Base-by-base conservation (phyloP, 2,329 filamentous ascomycete species). In the Penicillium sp. region DNA sequence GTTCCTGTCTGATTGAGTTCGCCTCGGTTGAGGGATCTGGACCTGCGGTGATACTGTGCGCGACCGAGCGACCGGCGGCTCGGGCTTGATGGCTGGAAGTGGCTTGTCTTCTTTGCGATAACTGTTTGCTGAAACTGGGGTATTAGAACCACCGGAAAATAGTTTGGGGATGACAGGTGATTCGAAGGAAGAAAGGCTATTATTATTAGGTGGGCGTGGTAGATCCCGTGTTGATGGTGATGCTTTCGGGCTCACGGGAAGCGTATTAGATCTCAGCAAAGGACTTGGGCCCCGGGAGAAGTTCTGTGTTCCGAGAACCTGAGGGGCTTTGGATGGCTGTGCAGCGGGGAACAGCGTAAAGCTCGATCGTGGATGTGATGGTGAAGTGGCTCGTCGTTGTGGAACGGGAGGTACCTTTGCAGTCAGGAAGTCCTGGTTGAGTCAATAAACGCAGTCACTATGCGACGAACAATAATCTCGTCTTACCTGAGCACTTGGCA, bases 401-500 rank as follows among this genome's bases (percentile, higher is more conserved):
- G 70, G 69, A 27, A 63, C 55, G 29, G 60, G 60, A 5, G 55
- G 63, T 43, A 55, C 14, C 27, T 60, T 56, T 19, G 56, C 52
- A 22, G 48, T 48, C 4, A 61, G 39, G 44, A 67, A 61, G 16
- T 50, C 56, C 59, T 63, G 46, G 14, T 3, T 16, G 33, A 44
- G 35, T 39, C 35, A 39, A 39, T 39, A 39, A 11, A 19, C 19
- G 16, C n/a, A 6, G 11, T 46, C 21, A n/a, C 37, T 9, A 31
- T 27, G 16, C 5, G 9, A 8, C 3, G 6, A 35, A 1, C 8
- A 45, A 48, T 13, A 14, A 14, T 19, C 31, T 47, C 24, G 31
- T 19, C 71, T 63, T 72, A 79, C 70, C 66, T 71, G 67, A 50
- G 76, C 74, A 56, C 81, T 79, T 51, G 83, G 80, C 21, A 79